These are phyloP conservation scores for Hymenoscyphus fructigenus DNA, from an alignment of 2,329 filamentous ascomycete genomes.

Conservation along the genomic window DNA sequence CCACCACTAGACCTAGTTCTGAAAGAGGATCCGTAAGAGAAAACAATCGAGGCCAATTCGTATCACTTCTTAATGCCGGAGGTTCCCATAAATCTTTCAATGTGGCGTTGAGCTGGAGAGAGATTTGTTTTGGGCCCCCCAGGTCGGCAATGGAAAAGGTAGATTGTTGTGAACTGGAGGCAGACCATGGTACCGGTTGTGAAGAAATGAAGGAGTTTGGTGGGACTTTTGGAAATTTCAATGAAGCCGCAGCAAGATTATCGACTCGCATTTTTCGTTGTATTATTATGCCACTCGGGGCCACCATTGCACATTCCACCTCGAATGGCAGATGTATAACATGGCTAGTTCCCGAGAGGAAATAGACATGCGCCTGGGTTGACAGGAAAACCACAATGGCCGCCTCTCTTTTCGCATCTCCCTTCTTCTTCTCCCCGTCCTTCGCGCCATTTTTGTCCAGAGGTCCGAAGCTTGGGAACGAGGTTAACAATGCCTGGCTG, in stretches of 20 bases:
- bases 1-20: conserved; percentile 81
- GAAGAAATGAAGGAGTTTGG: conserved; percentile 81
- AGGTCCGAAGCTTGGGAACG: conserved; percentile 57
- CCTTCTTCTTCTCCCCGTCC: conserved; percentile 35
- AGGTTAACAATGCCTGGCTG: conserved; percentile 80
- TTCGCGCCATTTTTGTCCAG: conserved; percentile 27
- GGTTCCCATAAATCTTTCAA: conserved; percentile 59
- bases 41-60: conserved; percentile 73
- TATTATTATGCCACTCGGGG: conserved; percentile 78
- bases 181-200: conserved; percentile 55
- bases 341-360: conserved; percentile 82
- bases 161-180: conserved; percentile 48
- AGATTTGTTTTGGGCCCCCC: conserved; percentile 55
- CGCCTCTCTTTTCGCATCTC: conserved; percentile 44
- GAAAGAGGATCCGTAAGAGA: conserved; percentile 82
- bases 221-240: conserved; percentile 63
- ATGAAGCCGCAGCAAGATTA: conserved; percentile 49
- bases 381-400: conserved; percentile 89
- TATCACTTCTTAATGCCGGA: conserved; percentile 51
- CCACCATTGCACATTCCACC: conserved; percentile 81
- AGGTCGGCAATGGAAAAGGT: conserved; percentile 58
- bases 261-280: conserved; percentile 70
- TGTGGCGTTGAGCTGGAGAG: conserved; percentile 51
- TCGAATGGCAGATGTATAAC: conserved; percentile 93
- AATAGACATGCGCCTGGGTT: conserved; percentile 91